Evolutionary conservation across 805 yeast genomes (phyloP), one percentile per base, ranked within the genome.

Genomic region (Cyberlindnera suaveolens): DNA sequence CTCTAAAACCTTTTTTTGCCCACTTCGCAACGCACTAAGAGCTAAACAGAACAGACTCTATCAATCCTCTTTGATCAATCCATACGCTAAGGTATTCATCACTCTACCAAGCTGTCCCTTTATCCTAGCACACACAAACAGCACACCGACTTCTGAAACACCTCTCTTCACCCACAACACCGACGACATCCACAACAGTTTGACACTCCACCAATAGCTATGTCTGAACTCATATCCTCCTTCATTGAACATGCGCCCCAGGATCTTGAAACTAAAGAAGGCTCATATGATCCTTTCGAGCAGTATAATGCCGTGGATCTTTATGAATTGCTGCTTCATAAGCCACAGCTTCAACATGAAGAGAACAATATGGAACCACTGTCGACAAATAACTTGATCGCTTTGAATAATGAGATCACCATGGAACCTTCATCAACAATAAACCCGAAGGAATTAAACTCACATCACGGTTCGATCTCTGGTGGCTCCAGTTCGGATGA

Each of bases 361-460:
- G 6, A 26, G 16, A n/a, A 27, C 23, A 16, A 17, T 29, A 33
- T 15, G 9, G 37, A 33, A 16, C 32, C 32, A 5, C 36, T 32
- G 7, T 19, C 33, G 5, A 26, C n/a, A 14, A 30, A 38, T 18
- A 38, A 36, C 15, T 16, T 36, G 31, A 23, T 14, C 31, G 26
- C 13, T n/a, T 20, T 36, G 17, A 26, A 16, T 26, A 35, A 20
- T 27, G 17, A 23, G 31, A 27, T 16, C 17, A 11, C 27, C 5
- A 29, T 14, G 14, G 32, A 17, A 16, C 33, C 34, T 7, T 16
- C 37, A 13, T 17, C 32, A 7, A 51, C 56, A 2, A 52, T 52
- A 31, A 49, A 52, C 34, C 56, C 56, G 18, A 45, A 39, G 16
- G 40, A 52, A 34, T 39, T 52, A 42, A 45, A 44, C 31, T 40